Conservation (phyloP, 345 rosid species). For the Xanthoceras sorbifolium region DNA sequence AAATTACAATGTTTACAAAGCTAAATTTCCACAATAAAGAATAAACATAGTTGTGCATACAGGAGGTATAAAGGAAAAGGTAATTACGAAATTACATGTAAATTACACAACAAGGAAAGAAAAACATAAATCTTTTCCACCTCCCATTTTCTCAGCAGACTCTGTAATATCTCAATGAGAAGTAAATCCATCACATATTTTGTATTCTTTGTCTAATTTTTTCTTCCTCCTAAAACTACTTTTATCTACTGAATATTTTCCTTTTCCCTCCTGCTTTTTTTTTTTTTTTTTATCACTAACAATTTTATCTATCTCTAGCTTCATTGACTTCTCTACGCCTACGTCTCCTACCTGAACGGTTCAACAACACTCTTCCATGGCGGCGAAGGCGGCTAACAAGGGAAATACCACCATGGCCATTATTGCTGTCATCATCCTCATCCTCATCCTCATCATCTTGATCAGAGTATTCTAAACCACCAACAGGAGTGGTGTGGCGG, state of each 20-base stretch:
- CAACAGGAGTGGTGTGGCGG: conserved; percentile 27
- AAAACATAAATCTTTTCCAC: conserved; percentile 4
- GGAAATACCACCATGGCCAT: conserved; percentile 43
- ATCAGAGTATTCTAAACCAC: conserved; percentile 43
- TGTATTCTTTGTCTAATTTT: conserved; percentile 16
- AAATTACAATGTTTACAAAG: conserved; percentile 14
- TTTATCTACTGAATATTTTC: conserved; percentile 17
- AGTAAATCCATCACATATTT: conserved; percentile 20
- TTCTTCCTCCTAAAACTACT: conserved; percentile 16
- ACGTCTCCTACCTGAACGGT: conserved; percentile 76
- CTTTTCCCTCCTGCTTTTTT: conserved; percentile 13
- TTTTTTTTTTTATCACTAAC: background rate
- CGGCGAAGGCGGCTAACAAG: conserved; percentile 68
- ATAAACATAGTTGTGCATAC: background rate
- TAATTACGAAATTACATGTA: conserved; percentile 11
- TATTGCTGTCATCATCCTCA: conserved; percentile 16
- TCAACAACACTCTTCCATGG: conserved; percentile 59
- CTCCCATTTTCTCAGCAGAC: conserved; percentile 14
- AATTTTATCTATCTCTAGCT: conserved; percentile 23
- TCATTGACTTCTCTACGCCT: conserved; percentile 58
- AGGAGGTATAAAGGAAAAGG: conserved; percentile 9
- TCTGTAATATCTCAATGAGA: conserved; percentile 11
- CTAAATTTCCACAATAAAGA: conserved; percentile 11
- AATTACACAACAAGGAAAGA: conserved; percentile 14
- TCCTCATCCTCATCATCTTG: conserved; percentile 46